Conservation (phyloP, 768 basidiomycete species). For the Russula lepida region DNA sequence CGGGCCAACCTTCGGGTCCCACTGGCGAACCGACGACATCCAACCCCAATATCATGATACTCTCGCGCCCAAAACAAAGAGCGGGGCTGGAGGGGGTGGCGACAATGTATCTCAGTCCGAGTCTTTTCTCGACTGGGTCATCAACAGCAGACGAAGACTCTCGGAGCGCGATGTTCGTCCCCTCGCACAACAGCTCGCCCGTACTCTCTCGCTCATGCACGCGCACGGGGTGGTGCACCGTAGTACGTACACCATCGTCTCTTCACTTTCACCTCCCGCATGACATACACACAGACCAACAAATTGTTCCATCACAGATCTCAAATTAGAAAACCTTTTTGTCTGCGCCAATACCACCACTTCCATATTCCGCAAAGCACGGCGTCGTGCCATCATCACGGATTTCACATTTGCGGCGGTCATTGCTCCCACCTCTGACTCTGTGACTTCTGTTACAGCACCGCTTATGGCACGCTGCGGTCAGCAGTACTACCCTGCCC, state of each 20-base stretch:
- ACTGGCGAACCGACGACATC: not conserved
- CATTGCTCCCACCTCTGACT: not conserved
- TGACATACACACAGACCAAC: not conserved
- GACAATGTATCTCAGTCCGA: not conserved
- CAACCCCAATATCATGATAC: too few species aligned
- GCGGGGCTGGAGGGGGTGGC: not conserved
- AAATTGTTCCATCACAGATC: not conserved
- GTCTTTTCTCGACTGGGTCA: not conserved
- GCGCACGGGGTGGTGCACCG: conserved; percentile 1
- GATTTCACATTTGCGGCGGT: not conserved
- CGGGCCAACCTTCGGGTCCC: too few species aligned
- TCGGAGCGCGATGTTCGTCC: not conserved
- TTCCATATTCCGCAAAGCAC: not conserved
- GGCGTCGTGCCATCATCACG: not conserved
- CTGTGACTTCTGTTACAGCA: not conserved
- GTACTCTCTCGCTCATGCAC: conserved; percentile 1
- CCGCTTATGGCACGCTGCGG: not conserved
- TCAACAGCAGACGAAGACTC: not conserved
- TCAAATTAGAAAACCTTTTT: not conserved
- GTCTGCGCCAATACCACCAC: not conserved
- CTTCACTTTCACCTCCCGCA: not conserved
- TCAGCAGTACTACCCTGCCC: not conserved
- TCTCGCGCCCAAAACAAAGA: not conserved
- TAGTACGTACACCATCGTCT: not conserved
- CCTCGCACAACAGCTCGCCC: conserved; percentile 2